These are phyloP conservation scores for Trichoderma sp. DNA, from an alignment of 2,329 filamentous ascomycete genomes.

Conservation along the genomic window DNA sequence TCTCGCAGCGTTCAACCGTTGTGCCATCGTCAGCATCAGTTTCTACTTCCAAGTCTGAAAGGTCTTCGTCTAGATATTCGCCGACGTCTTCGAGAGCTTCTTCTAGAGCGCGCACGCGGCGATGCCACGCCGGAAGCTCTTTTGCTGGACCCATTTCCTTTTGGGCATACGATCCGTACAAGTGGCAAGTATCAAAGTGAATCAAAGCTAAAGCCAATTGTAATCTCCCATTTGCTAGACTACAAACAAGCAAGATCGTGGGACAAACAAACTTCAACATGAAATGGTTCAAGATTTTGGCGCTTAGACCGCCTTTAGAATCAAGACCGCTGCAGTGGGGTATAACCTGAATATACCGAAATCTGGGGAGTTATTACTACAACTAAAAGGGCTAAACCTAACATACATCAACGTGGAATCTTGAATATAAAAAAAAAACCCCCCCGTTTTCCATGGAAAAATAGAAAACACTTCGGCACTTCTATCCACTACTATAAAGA, in stretches of 20 bases:
- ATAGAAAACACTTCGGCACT: background rate
- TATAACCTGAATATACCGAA: background rate
- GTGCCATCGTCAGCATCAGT: too few relatives aligned
- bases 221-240: too few relatives aligned
- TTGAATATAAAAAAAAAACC: too few relatives aligned
- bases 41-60: background rate
- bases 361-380: background rate
- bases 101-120: background rate
- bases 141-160: background rate
- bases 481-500: background rate
- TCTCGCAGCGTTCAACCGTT: background rate
- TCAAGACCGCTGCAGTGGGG: background rate
- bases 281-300: background rate
- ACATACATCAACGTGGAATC: background rate
- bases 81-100: too few relatives aligned
- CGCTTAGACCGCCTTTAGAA: background rate
- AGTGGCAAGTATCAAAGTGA: too few relatives aligned
- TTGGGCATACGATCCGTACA: too few relatives aligned
- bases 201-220: too few relatives aligned
- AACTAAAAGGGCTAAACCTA: background rate
- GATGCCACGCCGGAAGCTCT: background rate
- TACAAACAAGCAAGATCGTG: background rate
- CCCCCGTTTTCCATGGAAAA: background rate
- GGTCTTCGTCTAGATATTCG: background rate
- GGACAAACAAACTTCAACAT: background rate